Conservation (phyloP, 1,284 basidiomycete genomes). For the Pascua sp. region DNA sequence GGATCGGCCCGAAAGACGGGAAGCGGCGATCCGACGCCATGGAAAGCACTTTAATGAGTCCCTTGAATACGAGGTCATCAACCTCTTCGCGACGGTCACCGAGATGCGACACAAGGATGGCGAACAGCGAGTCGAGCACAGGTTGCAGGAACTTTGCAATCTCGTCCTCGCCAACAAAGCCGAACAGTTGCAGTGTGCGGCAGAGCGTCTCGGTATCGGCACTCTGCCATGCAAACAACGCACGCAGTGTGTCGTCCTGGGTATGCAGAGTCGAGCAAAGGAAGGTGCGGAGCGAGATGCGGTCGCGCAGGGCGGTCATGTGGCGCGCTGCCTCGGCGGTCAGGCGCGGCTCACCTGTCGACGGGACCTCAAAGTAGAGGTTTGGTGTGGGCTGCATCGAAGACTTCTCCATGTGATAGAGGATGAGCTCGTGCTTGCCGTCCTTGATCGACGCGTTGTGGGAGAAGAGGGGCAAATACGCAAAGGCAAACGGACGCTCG, state of each 20-base stretch:
- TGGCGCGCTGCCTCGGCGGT: slow-evolving; percentile 63
- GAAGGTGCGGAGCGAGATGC: slow-evolving; percentile 77
- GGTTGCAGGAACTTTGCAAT: slow-evolving; percentile 91
- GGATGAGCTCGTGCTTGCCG: slow-evolving; percentile 76
- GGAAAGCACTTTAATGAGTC: slow-evolving; percentile 80
- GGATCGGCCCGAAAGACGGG: slow-evolving; percentile 86
- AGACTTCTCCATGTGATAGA: slow-evolving; percentile 73
- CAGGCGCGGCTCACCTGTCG: slow-evolving; percentile 59
- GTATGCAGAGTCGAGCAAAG: slow-evolving; percentile 91
- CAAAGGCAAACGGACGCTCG: slow-evolving; percentile 86
- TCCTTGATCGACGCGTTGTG: slow-evolving; percentile 80
- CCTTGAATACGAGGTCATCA: slow-evolving; percentile 83
- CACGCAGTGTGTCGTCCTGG: slow-evolving; percentile 81
- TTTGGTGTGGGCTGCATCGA: slow-evolving; percentile 61
- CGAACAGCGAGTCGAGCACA: slow-evolving; percentile 91
- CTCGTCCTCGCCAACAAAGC: slow-evolving; percentile 86
- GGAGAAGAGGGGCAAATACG: slow-evolving; percentile 82
- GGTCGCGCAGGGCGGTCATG: slow-evolving; percentile 70
- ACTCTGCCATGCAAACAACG: slow-evolving; percentile 76
- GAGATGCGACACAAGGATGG: slow-evolving; percentile 70
- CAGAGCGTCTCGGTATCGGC: slow-evolving; percentile 64
- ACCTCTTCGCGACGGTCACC: slow-evolving; percentile 69
- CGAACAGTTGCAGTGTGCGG: slow-evolving; percentile 76
- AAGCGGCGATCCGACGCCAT: slow-evolving; percentile 94
- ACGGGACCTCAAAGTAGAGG: slow-evolving; percentile 66